Evolutionary conservation across 768 basidiomycete species (phyloP), one percentile per base, ranked within the genome.

Genomic region (Xerocomus potaroensis): DNA sequence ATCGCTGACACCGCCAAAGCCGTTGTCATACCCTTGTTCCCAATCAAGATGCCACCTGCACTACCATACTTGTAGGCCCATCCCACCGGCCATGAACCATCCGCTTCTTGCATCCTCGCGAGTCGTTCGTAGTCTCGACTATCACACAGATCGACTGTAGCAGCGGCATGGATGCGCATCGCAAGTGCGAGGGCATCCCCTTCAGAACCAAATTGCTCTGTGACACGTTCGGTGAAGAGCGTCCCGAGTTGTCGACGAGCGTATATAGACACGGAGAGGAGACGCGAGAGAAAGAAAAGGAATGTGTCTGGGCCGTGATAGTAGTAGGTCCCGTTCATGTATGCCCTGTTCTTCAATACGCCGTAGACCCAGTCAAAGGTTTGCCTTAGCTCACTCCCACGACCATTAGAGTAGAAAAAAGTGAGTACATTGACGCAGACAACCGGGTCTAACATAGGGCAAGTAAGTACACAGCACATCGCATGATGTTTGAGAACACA

Each of bases 361-460:
- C 47, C 32, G 22, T 51, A 55, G 1, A 58, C 41, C 56, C 56
- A 57, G 29, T 57, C 29, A 22, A 58, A 59, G 1, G 57, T 60
- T 37, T 58, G 54, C 23, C n/a, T 35, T 9, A 58, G 48, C 33
- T 58, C 57, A 9, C 27, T 7, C 1, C 57, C 57, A 0, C 50
- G 57, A 15, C 45, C 57, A 6, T 58, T 60, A 27, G 41, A 29
- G 30, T 60, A 45, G 32, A 58, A 60, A 43, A 58, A 34, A 1
- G 54, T 43, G 54, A 58, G 57, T 0, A 49, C 50, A 8, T 60
- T 60, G 24, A 45, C 45, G 0, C 54, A 58, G n/a, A 60, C 57
- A 4, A 50, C 36, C 15, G 54, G 54, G 23, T 58, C 57, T 58
- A 11, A 14, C 2, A 1, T 14, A 34, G 12, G 1, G 10, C 44